Evolutionary conservation across 176 grass and related monocot species (phyloP).

Genomic region (Oryza glumipatula): DNA sequence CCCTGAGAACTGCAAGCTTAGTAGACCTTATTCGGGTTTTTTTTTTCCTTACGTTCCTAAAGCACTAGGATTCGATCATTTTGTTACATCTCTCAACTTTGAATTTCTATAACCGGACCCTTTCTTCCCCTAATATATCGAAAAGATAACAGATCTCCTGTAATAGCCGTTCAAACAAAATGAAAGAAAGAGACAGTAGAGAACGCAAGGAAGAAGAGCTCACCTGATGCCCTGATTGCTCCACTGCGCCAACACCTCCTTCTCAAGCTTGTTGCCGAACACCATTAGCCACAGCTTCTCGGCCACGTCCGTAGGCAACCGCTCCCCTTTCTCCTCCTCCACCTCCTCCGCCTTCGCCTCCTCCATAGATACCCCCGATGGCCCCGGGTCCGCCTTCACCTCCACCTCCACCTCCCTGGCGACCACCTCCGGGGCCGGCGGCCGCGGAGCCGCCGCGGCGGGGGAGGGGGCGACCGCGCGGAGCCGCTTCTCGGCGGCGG

Average conservation of each 20-base stretch:
- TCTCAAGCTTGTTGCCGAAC: constrained; percentile 69
- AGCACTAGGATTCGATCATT: background rate
- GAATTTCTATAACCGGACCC: background rate
- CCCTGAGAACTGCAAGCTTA: too few relatives aligned
- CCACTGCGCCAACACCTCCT: constrained; percentile 87
- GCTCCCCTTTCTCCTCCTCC: constrained; percentile 47
- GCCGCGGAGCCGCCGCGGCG: background rate
- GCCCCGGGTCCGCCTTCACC: constrained; percentile 17
- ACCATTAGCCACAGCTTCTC: constrained; percentile 80
- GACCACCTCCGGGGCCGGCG: constrained; percentile 9
- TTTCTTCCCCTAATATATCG: background rate
- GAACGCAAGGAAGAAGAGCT: constrained; percentile 2
- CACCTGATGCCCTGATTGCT: constrained; percentile 98
- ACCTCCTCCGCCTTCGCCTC: constrained; percentile 29
- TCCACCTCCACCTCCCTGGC: constrained; percentile 37
- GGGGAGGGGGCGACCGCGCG: constrained; percentile 18
- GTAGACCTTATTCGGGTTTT: too few relatives aligned
- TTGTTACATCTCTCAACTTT: background rate
- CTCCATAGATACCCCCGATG: constrained; percentile 31
- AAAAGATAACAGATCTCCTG: background rate
- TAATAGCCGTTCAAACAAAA: background rate
- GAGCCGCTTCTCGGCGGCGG: constrained; percentile 81
- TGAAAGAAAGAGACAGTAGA: background rate
- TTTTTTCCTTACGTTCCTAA: background rate
- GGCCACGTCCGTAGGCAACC: constrained; percentile 55